Conservation (phyloP, 331 rosid genomes). For the Malus hybrid region DNA sequence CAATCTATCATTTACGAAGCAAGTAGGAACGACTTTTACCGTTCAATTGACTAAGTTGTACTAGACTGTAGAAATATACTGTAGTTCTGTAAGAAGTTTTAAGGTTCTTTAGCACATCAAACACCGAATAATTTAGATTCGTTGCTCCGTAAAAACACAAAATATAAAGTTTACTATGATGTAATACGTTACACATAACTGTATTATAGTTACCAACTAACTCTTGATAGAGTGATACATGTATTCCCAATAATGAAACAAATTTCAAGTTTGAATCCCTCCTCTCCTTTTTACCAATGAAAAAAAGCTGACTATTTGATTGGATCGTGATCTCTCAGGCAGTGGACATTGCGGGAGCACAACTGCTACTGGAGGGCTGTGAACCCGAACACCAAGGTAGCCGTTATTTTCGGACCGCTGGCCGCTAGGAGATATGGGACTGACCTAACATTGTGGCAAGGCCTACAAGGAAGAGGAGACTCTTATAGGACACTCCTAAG, state of each 20-base stretch:
- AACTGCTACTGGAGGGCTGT: constrained; percentile 77
- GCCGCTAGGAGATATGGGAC: constrained; percentile 65
- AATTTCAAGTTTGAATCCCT: background rate
- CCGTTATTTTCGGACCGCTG: constrained; percentile 49
- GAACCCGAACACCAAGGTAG: constrained; percentile 63
- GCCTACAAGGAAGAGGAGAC: constrained; percentile 74
- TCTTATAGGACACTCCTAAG: constrained; percentile 67
- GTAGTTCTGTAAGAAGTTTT: too few relatives aligned
- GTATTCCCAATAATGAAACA: background rate
- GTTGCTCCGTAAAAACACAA: background rate
- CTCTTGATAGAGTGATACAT: background rate
- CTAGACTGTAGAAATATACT: too few relatives aligned
- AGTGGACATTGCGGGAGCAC: constrained; percentile 62
- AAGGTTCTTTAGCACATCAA: too few relatives aligned
- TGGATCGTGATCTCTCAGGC: constrained; percentile 27
- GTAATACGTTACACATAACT: background rate
- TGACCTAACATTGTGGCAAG: constrained; percentile 69
- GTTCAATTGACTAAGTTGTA: too few relatives aligned
- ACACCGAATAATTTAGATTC: too few relatives aligned
- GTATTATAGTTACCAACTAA: background rate
- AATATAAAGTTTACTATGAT: background rate
- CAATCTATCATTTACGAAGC: too few relatives aligned
- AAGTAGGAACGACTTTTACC: too few relatives aligned
- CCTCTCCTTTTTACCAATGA: background rate
- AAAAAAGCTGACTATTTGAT: background rate